Evolutionary conservation across 192 early-diverging fungal species (phyloP).

Genomic region (Entomortierella chlamydospora): DNA sequence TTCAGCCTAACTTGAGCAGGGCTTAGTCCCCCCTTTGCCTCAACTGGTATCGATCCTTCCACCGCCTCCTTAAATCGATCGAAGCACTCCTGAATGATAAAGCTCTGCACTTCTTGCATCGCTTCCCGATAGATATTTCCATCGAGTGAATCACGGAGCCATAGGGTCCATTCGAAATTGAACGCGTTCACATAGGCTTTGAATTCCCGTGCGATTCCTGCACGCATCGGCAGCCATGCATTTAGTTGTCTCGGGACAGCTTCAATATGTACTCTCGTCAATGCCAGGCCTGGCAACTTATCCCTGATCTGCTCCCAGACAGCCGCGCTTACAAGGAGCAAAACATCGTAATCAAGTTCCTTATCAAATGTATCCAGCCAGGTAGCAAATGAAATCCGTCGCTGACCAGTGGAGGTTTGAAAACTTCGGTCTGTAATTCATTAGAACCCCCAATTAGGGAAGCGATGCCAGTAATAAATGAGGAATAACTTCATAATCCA

Average conservation of each 20-base stretch:
- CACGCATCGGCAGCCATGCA: constrained; percentile 19
- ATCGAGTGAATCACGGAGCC: neutral
- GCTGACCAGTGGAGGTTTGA: constrained; percentile 4
- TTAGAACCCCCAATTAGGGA: neutral
- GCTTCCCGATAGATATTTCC: constrained; percentile 14
- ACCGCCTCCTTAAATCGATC: constrained; percentile 1
- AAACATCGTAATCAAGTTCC: constrained; percentile 2
- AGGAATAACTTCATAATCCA: neutral
- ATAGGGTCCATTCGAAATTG: constrained; percentile 18
- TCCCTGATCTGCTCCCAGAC: constrained; percentile 15
- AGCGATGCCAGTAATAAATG: neutral
- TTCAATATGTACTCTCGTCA: constrained; percentile 7
- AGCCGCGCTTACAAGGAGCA: constrained; percentile 7
- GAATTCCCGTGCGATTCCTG: constrained; percentile 14
- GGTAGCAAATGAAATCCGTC: neutral
- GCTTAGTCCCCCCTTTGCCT: neutral
- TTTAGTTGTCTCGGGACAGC: constrained; percentile 13
- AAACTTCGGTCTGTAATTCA: neutral
- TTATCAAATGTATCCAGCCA: constrained; percentile 14
- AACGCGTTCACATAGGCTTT: constrained; percentile 20
- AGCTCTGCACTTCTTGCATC: constrained; percentile 11
- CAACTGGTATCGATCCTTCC: neutral
- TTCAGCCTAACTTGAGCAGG: constrained; percentile 5
- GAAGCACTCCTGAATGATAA: constrained; percentile 16
- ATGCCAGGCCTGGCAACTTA: constrained; percentile 7